A percentile compares a stretch with the other conserved stretches of the same genome.
Conservation (phyloP, 306 rosid species). For the Lithocarpus polystachyus region DNA sequence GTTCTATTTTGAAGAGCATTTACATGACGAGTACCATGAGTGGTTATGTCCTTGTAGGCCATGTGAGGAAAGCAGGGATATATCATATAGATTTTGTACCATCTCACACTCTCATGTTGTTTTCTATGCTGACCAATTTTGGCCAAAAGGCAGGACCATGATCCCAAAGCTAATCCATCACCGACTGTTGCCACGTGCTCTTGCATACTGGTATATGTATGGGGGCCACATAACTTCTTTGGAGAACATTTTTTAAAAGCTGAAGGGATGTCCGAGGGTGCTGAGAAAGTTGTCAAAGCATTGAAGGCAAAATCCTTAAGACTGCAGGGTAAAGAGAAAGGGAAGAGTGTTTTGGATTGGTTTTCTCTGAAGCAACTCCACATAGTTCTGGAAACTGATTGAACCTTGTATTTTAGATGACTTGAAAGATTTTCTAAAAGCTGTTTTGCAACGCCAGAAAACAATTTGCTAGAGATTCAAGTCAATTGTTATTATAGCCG, state of each 20-base stretch:
- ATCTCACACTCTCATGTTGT: constrained; percentile 67
- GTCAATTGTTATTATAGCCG: constrained; percentile 46
- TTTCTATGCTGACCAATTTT: constrained; percentile 84
- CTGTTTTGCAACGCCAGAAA: constrained; percentile 23
- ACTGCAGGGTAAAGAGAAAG: constrained; percentile 75
- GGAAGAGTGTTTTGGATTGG: constrained; percentile 87
- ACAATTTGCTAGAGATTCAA: constrained; percentile 27
- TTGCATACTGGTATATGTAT: constrained; percentile 94
- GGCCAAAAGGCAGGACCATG: constrained; percentile 63
- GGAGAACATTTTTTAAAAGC: constrained; percentile 69
- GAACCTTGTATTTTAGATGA: constrained; percentile 70
- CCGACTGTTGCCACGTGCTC: constrained; percentile 81
- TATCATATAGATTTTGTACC: constrained; percentile 60
- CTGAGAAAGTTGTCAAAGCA: constrained; percentile 56
- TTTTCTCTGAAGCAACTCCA: constrained; percentile 59
- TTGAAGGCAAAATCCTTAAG: constrained; percentile 62
- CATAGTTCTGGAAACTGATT: constrained; percentile 73
- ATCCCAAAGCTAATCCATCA: constrained; percentile 83
- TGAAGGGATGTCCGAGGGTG: constrained; percentile 78
- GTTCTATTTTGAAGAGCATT: constrained; percentile 57
- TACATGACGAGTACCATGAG: constrained; percentile 63
- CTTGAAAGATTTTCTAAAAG: constrained; percentile 38
- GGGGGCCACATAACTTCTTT: constrained; percentile 62
- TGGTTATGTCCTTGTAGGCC: constrained; percentile 78
- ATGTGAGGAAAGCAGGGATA: constrained; percentile 35